phyloP scores from a whole-genome alignment of 768 basidiomycete genomes.

The Tricholoma bakamatsutake region DNA sequence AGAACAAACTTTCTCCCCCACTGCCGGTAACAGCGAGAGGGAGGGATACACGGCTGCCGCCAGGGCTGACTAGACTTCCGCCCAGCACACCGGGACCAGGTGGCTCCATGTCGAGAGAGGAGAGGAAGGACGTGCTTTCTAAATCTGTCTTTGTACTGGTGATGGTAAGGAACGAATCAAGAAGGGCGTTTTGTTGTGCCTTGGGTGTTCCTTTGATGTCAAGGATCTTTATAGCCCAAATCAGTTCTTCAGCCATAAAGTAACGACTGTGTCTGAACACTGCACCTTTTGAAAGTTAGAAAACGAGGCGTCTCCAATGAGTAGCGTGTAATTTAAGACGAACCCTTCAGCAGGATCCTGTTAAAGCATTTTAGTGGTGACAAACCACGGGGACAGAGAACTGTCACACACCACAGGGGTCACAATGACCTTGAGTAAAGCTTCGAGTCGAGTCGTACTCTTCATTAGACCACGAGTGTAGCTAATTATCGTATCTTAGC shows the following conservation, averaged over 20 bases:
- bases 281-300: slow-evolving; percentile 96
- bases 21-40: slow-evolving; percentile 25
- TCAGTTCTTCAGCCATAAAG: background rate
- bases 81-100: slow-evolving; percentile 39
- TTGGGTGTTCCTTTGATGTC: slow-evolving; percentile 93
- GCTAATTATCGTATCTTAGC: slow-evolving; percentile 32
- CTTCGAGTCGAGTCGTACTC: slow-evolving; percentile 77
- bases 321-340: slow-evolving; percentile 89
- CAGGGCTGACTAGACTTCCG: slow-evolving; percentile 59
- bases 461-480: slow-evolving; percentile 82
- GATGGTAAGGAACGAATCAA: slow-evolving; percentile 87
- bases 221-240: slow-evolving; percentile 56
- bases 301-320: slow-evolving; percentile 92
- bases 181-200: slow-evolving; percentile 77
- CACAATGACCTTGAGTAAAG: slow-evolving; percentile 90
- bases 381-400: background rate
- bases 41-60: slow-evolving; percentile 54
- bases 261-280: background rate
- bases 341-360: slow-evolving; percentile 93
- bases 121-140: slow-evolving; percentile 86
- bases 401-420: slow-evolving; percentile 70
- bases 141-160: slow-evolving; percentile 91
- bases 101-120: slow-evolving; percentile 95
- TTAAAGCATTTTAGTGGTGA: background rate
- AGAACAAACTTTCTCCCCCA: slow-evolving; percentile 52